Evolutionary conservation across 306 rosid genomes (phyloP), one percentile per base, ranked within the genome.

Genomic region (Citrullus amarus): DNA sequence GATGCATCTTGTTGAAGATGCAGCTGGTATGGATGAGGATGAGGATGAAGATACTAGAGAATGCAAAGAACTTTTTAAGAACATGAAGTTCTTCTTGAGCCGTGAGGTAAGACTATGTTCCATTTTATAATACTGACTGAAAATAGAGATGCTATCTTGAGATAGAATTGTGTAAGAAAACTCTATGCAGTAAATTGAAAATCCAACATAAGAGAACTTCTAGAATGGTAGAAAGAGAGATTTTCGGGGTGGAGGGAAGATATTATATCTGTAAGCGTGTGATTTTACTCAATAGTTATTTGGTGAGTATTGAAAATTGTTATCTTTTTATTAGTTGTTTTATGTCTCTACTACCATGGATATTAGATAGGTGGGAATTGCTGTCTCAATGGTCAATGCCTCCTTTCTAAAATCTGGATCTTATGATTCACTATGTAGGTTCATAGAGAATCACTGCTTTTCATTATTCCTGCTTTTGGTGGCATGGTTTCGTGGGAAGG

Each of bases 401-500:
- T 20, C 32, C 58, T 46, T 46, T 44, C 13, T 72, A 6, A 50
- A 48, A 48, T 50, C 14, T 72, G 20, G 41, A 48, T 46, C 50
- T 25, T 34, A 13, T 7, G 14, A 46, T 60, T 69, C 17, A 25
- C 32, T 78, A 22, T 50, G 9, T 60, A 95, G 99, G 96, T 87
- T 79, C 96, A 93, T 17, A 87, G 97, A 86, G 99, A 95, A 82
- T 90, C 97, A 1, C 84, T 95, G 83, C 93, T 91, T 77, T 89
- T 92, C 71, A 83, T 92, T 67, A 88, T 95, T 88, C 93, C 97
- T 84, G 92, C 97, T 63, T 95, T 95, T 87, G 99, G 97, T 22
- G 99, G 99, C 58, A 76, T 66, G 58, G 96, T 95, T 80, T 95
- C 97, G 51, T 92, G 99, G 99, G 96, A 92, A 76, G 97, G 99